Percentiles rank a stretch among this genome's conserved stretches.
Conservation (phyloP, 495 filamentous ascomycete genomes). For the Glutinoglossum americanum region DNA sequence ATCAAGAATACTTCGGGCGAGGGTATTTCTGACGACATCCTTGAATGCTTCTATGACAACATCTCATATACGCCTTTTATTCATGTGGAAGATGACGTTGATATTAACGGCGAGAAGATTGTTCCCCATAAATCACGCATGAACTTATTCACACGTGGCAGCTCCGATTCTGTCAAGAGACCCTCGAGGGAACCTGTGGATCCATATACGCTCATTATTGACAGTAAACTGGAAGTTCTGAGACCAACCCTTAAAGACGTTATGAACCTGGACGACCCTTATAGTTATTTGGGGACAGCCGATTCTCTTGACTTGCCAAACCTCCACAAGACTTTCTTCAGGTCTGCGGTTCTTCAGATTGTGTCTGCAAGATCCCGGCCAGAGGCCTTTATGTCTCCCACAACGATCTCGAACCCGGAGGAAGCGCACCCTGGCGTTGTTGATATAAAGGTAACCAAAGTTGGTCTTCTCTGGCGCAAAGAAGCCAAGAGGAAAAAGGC, state of each 20-base stretch:
- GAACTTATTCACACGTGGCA: conserved; percentile 44
- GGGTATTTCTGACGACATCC: conserved; percentile 74
- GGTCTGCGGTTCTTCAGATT: conserved; percentile 80
- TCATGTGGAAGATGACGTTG: conserved; percentile 77
- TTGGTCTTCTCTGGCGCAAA: conserved; percentile 89
- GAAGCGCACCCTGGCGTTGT: conserved; percentile 85
- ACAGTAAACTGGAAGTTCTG: conserved; percentile 61
- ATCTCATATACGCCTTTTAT: conserved; percentile 96
- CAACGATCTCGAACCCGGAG: conserved; percentile 60
- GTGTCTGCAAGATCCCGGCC: conserved; percentile 79
- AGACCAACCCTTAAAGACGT: conserved; percentile 75
- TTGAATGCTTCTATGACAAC: conserved; percentile 96
- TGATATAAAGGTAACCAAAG: conserved; percentile 93
- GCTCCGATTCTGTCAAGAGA: conserved; percentile 41
- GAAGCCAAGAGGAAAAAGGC: conserved; percentile 86
- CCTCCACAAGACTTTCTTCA: conserved; percentile 72
- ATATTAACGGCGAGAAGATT: conserved; percentile 55
- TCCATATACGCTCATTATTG: conserved; percentile 83
- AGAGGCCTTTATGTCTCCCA: conserved; percentile 79
- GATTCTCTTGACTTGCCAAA: conserved; percentile 49
- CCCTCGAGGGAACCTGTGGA: conserved; percentile 69
- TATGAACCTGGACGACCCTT: conserved; percentile 81
- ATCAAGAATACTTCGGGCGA: conserved; percentile 77
- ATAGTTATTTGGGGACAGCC: conserved; percentile 61
- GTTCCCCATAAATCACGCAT: conserved; percentile 50